These are phyloP conservation scores for Kurtzmaniella quercitrusa DNA, from an alignment of 1,139 yeast species.

Conservation along the genomic window DNA sequence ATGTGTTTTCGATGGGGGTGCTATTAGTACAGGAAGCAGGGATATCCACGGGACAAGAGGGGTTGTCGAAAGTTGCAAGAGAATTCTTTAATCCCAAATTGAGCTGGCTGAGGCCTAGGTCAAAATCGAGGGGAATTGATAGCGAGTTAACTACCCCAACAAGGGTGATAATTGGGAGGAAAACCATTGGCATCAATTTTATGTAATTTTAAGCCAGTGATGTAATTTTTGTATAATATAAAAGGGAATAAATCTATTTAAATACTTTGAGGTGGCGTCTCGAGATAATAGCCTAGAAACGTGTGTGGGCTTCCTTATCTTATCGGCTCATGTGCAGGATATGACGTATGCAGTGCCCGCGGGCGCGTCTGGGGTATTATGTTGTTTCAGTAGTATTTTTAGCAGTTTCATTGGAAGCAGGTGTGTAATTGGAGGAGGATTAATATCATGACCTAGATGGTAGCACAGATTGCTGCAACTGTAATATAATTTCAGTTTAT, in stretches of 20 bases:
- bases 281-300: background rate
- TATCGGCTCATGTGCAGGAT: background rate
- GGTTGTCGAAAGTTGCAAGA: slow-evolving; percentile 1
- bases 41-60: slow-evolving; percentile 55
- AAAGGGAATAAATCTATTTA: background rate
- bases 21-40: slow-evolving; percentile 62
- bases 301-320: background rate
- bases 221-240: too few species aligned
- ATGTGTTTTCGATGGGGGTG: slow-evolving; percentile 43
- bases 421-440: too few species aligned
- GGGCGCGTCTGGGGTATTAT: background rate
- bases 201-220: too few species aligned
- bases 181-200: background rate
- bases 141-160: background rate
- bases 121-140: background rate
- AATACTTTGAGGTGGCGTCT: background rate
- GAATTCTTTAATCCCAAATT: background rate
- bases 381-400: too few species aligned
- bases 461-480: too few species aligned
- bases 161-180: background rate
- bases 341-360: background rate
- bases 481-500: too few species aligned
- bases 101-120: background rate
- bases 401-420: too few species aligned
- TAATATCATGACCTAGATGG: too few species aligned